Conservation (phyloP, 257 asterid species). For the Capsicum chinense region DNA sequence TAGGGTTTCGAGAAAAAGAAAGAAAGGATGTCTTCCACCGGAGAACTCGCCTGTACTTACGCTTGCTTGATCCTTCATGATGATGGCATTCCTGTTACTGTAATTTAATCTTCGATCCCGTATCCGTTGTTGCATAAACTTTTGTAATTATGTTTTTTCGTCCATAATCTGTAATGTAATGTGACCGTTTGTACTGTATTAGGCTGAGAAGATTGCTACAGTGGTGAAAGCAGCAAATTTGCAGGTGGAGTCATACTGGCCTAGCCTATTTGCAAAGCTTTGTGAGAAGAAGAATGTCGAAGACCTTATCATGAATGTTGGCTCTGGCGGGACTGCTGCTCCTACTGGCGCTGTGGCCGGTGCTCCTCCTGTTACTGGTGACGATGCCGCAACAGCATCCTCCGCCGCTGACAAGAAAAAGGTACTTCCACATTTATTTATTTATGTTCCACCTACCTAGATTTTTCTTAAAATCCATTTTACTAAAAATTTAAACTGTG, state of each 20-base stretch:
- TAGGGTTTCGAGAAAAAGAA: not conserved
- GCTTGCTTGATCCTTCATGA: not conserved
- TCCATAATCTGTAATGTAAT: too few relatives aligned
- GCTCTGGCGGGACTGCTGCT: not conserved
- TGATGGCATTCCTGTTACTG: not conserved
- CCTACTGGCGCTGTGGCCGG: not conserved
- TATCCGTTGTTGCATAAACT: too few relatives aligned
- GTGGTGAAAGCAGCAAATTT: not conserved
- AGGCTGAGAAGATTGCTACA: not conserved
- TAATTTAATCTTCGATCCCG: too few relatives aligned
- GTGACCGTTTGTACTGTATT: too few relatives aligned
- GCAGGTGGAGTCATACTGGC: slow-evolving; percentile 16
- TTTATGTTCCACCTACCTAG: not conserved
- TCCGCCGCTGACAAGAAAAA: slow-evolving; percentile 1
- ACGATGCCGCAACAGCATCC: not conserved
- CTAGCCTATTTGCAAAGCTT: slow-evolving; percentile 18
- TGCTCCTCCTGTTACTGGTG: not conserved
- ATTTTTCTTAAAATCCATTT: too few relatives aligned
- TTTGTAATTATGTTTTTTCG: too few relatives aligned
- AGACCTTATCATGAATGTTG: slow-evolving; percentile 1
- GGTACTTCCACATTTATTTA: not conserved
- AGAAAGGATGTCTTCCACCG: not conserved
- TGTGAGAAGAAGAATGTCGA: slow-evolving; percentile 8
- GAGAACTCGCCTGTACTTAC: not conserved
- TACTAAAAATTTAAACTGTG: not conserved